Percentiles rank a stretch among this genome's conserved stretches.
Conservation (phyloP, 2,329 filamentous ascomycete genomes). For the Furcasterigmium furcatum region DNA sequence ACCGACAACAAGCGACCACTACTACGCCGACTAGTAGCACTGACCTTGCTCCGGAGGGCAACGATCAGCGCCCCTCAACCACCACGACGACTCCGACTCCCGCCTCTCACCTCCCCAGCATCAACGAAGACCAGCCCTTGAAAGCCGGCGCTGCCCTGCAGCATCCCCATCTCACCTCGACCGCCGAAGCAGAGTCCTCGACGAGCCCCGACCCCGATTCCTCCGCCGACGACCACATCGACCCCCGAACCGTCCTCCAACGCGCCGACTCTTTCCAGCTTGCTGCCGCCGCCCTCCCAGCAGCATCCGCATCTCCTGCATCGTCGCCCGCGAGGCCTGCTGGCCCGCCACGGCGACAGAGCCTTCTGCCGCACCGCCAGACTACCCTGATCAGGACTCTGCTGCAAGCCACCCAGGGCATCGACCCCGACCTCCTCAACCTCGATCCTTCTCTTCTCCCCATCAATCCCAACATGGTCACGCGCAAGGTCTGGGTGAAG, state of each 20-base stretch:
- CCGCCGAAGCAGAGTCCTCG: background rate
- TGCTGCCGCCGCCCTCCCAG: background rate
- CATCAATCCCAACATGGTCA: conserved; percentile 51
- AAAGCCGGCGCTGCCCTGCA: background rate
- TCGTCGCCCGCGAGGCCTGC: conserved; percentile 12
- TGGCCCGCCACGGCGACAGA: conserved; percentile 34
- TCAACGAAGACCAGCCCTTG: conserved; percentile 10
- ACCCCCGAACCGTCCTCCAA: conserved; percentile 6
- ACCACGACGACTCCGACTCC: conserved; percentile 25
- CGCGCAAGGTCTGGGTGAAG: conserved; percentile 92
- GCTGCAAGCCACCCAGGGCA: conserved; percentile 39
- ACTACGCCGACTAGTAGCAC: too few species aligned
- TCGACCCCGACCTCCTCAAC: conserved; percentile 34
- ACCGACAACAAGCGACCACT: too few species aligned
- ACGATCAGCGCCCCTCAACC: conserved; percentile 27
- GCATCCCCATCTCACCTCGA: background rate
- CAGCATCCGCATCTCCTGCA: background rate
- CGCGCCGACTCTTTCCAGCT: background rate
- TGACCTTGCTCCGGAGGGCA: conserved; percentile 17
- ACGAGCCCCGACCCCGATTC: conserved; percentile 1
- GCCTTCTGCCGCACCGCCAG: conserved; percentile 40
- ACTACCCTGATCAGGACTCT: conserved; percentile 48
- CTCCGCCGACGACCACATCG: conserved; percentile 7
- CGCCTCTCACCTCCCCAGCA: conserved; percentile 11
- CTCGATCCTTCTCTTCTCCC: conserved; percentile 27